Base-by-base conservation (phyloP, 2,329 filamentous ascomycete genomes). In the Trichoderma hamatum region DNA sequence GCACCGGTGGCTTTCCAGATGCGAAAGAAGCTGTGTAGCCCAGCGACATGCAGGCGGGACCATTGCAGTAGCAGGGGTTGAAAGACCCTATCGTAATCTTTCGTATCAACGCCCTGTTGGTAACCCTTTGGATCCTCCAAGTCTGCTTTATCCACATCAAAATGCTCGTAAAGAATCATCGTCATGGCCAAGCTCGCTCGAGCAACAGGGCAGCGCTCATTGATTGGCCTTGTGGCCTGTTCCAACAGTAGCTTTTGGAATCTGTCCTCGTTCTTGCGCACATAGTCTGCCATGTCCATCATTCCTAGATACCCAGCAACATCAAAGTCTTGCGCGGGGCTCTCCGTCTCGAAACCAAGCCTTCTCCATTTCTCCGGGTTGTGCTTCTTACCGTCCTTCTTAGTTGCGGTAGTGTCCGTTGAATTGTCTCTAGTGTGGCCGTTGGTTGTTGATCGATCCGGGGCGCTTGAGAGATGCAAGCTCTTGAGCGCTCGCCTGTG, bases 251-350 rank as follows among this genome's bases (percentile, higher is more conserved):
- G 84, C 81, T 97, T 97, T 78, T 97, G 94, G 74, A 97, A 98
- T 13, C 89, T 89, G 76, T 97, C 94, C 78, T 97, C 93, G 76
- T 97, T 90, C 77, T 94, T 97, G 75, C 92, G 88, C 60, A 97
- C 93, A 78, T 93, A 99, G 79, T 98, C 94, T 2, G 94, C 93
- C 75, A 99, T 81, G 78, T 99, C 96, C 94, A 99, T 98, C 88
- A 99, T 93, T 32, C 96, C 96, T 66, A 99, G 81, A 77, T 94
- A 98, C 0, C 96, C 96, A 32, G 92, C 91, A 49, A 88, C 84
- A 24, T 93, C 90, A 76, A 99, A 98, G 74, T 99, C 96, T 74
- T 86, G 86, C 0, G 90, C 90, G 3, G 96, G 96, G 73, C 88
- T 94, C 79, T 99, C 96, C 0, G 92, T 91, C 78, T 96, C 92